Percentiles rank a stretch among this genome's conserved stretches.
phyloP scores from a whole-genome alignment of 2,329 filamentous ascomycete species.

The Ophiostoma sp. region DNA sequence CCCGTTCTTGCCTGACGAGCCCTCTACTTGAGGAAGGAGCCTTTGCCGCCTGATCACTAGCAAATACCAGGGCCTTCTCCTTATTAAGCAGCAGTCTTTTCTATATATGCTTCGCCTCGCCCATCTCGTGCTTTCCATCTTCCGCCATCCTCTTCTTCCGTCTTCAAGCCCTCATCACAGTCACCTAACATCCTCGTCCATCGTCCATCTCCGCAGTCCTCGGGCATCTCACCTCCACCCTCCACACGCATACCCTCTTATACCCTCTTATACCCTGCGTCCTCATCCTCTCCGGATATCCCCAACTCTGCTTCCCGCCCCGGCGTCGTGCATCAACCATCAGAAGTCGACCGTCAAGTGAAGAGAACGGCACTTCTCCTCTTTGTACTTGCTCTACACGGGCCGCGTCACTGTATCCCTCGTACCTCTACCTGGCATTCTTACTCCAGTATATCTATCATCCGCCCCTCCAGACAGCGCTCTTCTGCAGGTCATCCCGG shows the following conservation, averaged over 20 bases:
- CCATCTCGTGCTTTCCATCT: neutral
- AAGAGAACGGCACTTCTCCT: neutral
- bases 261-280: too few species aligned
- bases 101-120: neutral
- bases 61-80: neutral
- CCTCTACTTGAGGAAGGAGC: neutral
- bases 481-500: neutral
- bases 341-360: too few species aligned
- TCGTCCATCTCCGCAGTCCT: neutral
- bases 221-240: neutral
- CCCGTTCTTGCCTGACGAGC: neutral
- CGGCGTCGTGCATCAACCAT: constrained; percentile 15
- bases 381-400: neutral
- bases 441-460: neutral
- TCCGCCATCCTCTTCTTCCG: neutral
- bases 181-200: neutral
- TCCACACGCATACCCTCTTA: neutral
- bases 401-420: neutral
- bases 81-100: neutral
- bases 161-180: too few species aligned
- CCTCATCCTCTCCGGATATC: constrained; percentile 17
- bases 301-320: constrained; percentile 17
- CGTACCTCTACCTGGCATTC: neutral
- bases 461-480: neutral
- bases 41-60: neutral